These are phyloP conservation scores for Nicotiana knightiana DNA, from an alignment of 257 asterid species.

Conservation along the genomic window DNA sequence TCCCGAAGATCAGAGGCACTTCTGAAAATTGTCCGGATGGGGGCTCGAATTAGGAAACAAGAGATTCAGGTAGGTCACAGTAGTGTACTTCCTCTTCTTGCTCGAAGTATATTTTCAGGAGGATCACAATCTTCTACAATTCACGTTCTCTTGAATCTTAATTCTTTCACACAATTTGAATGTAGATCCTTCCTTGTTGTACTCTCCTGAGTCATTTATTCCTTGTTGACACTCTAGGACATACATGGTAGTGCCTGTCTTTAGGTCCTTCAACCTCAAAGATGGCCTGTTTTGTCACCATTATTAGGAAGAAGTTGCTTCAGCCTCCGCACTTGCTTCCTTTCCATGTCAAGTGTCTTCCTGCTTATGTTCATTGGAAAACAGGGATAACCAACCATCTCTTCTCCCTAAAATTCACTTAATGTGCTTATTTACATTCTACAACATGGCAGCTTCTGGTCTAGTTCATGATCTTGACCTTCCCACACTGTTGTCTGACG, in stretches of 20 bases:
- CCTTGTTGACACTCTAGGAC: neutral
- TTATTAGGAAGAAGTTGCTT: neutral
- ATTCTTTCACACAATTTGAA: neutral
- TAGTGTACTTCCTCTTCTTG: neutral
- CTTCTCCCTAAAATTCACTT: neutral
- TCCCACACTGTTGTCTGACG: neutral
- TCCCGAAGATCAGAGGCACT: conserved; percentile 83
- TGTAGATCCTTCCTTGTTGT: neutral
- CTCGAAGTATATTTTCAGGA: neutral
- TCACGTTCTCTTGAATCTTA: conserved; percentile 7
- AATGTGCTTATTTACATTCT: neutral
- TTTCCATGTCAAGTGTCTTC: neutral
- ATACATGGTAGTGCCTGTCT: neutral
- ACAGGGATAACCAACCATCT: neutral
- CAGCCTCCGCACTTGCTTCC: neutral
- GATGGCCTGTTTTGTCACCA: neutral
- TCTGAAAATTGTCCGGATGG: conserved; percentile 68
- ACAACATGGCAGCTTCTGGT: neutral
- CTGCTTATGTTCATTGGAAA: neutral
- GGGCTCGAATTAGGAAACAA: conserved; percentile 60
- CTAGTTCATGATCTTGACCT: neutral
- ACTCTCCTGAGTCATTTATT: neutral
- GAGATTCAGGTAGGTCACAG: conserved; percentile 44
- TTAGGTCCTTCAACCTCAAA: neutral
- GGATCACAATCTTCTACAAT: neutral